These are phyloP conservation scores for Adenanthera pavonina DNA, from an alignment of 306 rosid species.

Conservation along the genomic window DNA sequence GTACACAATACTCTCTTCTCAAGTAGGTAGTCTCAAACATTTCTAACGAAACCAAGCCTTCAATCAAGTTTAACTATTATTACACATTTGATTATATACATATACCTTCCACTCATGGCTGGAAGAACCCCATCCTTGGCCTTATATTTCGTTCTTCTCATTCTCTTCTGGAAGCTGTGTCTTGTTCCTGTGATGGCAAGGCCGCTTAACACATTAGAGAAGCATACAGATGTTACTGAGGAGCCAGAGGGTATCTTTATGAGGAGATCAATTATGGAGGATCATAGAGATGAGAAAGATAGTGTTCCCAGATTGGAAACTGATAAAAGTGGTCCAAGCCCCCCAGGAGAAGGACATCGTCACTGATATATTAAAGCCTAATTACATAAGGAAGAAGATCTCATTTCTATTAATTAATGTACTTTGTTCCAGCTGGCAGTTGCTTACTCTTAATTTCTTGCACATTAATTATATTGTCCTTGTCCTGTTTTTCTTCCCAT, in stretches of 20 bases:
- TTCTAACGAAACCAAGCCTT: background rate
- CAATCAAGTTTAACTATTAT: background rate
- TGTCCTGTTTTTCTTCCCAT: background rate
- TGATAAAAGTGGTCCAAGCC: background rate
- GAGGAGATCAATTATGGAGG: background rate
- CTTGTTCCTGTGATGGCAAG: conserved; percentile 29
- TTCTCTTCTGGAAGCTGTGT: conserved; percentile 22
- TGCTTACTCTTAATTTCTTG: background rate
- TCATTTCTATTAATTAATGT: background rate
- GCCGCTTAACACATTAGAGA: conserved; percentile 10
- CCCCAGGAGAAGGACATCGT: background rate
- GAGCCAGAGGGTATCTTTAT: background rate
- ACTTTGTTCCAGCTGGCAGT: background rate
- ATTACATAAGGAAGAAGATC: background rate
- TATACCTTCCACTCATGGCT: background rate
- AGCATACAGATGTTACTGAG: background rate
- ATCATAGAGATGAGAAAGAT: background rate
- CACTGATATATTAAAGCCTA: background rate
- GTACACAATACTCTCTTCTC: background rate
- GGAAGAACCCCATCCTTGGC: conserved; percentile 22
- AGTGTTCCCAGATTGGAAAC: background rate
- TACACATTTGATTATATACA: background rate
- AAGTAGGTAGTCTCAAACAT: background rate
- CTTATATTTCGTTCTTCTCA: conserved; percentile 7
- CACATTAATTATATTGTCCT: background rate